Conservation (phyloP, 345 rosid genomes). For the Eucalyptus pauciflora region DNA sequence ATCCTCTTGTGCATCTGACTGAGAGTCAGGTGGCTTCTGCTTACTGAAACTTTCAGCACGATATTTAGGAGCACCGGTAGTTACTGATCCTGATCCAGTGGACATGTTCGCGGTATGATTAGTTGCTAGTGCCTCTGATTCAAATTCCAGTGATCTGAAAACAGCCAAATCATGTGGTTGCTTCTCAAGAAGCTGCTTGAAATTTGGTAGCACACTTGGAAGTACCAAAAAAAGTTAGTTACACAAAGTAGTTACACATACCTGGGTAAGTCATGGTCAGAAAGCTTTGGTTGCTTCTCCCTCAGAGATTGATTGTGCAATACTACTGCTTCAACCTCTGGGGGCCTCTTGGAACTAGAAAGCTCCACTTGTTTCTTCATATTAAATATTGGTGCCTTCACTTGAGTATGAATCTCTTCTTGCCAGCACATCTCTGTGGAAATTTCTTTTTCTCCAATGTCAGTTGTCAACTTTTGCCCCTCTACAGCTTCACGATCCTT, state of each 20-base stretch:
- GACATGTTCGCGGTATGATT: not conserved
- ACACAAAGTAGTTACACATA: not conserved
- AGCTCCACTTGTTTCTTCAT: not conserved
- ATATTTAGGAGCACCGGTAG: not conserved
- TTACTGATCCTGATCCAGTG: not conserved
- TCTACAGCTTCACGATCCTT: not conserved
- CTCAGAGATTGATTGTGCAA: not conserved
- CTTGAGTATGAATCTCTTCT: not conserved
- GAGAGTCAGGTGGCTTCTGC: not conserved
- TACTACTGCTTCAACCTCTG: not conserved
- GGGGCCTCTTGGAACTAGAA: not conserved
- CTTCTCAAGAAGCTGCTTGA: not conserved
- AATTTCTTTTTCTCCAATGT: not conserved
- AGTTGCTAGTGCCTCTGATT: not conserved
- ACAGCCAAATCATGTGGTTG: not conserved
- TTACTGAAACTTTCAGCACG: not conserved
- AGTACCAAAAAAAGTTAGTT: not conserved
- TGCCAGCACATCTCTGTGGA: not conserved
- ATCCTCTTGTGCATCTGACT: not conserved
- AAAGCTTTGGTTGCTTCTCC: not conserved
- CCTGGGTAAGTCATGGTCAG: not conserved
- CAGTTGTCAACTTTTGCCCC: not conserved
- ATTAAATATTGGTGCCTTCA: not conserved
- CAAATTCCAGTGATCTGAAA: not conserved
- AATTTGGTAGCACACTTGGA: not conserved